These are phyloP conservation scores for Boechera retrofracta DNA, from an alignment of 345 rosid genomes.

Conservation along the genomic window DNA sequence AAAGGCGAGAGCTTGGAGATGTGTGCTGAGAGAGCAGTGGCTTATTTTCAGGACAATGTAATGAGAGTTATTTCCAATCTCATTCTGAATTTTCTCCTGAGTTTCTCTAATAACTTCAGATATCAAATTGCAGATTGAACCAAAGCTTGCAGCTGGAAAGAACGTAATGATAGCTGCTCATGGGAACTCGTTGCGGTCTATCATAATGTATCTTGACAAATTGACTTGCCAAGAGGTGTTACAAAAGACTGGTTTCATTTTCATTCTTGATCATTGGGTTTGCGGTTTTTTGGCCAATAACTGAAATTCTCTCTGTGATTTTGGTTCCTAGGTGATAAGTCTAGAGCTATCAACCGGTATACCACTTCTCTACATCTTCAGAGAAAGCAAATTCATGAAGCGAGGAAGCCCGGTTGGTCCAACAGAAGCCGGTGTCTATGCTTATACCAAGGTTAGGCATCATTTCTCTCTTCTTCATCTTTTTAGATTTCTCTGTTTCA, in stretches of 20 bases:
- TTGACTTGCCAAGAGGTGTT: constrained; percentile 86
- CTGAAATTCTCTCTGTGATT: neutral
- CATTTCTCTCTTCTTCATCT: constrained; percentile 27
- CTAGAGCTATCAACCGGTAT: constrained; percentile 87
- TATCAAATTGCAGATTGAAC: constrained; percentile 65
- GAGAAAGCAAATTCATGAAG: constrained; percentile 79
- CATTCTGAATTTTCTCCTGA: neutral
- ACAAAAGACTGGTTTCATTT: constrained; percentile 16
- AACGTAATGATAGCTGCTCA: constrained; percentile 93
- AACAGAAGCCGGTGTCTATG: constrained; percentile 91
- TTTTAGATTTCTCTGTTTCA: neutral
- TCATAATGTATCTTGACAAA: constrained; percentile 93
- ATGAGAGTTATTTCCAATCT: neutral
- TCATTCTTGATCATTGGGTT: neutral
- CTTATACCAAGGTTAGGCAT: constrained; percentile 77
- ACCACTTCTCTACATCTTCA: constrained; percentile 89
- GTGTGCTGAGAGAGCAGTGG: constrained; percentile 95
- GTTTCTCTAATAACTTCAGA: neutral
- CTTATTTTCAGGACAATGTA: constrained; percentile 46
- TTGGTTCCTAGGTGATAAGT: constrained; percentile 65
- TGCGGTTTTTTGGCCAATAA: neutral
- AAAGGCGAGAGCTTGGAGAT: constrained; percentile 98
- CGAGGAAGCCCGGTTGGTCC: constrained; percentile 88
- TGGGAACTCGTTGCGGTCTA: constrained; percentile 91
- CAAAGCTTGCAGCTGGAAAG: constrained; percentile 82